A percentile compares a stretch with the other conserved stretches of the same genome.
Evolutionary conservation across 202 grass and related monocot genomes (phyloP).

Genomic region (Cymbopogon flexuosus): DNA sequence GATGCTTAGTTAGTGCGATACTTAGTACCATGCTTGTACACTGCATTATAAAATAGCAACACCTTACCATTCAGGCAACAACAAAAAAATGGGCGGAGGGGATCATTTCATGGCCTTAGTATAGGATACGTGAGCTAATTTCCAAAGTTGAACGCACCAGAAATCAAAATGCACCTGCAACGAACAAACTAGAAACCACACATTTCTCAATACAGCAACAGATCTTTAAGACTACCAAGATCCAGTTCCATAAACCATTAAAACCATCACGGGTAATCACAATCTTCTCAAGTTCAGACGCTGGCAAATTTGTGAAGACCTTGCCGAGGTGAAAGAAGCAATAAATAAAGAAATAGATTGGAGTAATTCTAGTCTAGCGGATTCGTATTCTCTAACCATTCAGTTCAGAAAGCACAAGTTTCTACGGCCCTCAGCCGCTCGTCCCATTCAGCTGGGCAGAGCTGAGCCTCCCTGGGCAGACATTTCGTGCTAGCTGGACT

Average conservation of each 20-base stretch:
- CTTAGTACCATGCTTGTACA: neutral
- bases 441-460: neutral
- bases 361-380: neutral
- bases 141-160: neutral
- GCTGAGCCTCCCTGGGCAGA: neutral
- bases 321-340: neutral
- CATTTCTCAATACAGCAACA: neutral
- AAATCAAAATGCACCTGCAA: neutral
- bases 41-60: too few species aligned
- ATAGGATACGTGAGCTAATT: neutral
- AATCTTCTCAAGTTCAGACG: neutral
- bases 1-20: too few species aligned
- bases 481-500: neutral
- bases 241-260: neutral
- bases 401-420: neutral
- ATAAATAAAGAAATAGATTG: neutral
- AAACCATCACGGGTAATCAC: neutral
- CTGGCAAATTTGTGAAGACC: constrained; percentile 5
- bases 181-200: constrained; percentile 1
- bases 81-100: neutral
- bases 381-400: neutral
- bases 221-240: neutral
- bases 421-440: neutral
- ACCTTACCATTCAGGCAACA: neutral
- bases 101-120: neutral